These are phyloP conservation scores for Hibiscus mutabilis DNA, from an alignment of 345 rosid species.

Conservation along the genomic window DNA sequence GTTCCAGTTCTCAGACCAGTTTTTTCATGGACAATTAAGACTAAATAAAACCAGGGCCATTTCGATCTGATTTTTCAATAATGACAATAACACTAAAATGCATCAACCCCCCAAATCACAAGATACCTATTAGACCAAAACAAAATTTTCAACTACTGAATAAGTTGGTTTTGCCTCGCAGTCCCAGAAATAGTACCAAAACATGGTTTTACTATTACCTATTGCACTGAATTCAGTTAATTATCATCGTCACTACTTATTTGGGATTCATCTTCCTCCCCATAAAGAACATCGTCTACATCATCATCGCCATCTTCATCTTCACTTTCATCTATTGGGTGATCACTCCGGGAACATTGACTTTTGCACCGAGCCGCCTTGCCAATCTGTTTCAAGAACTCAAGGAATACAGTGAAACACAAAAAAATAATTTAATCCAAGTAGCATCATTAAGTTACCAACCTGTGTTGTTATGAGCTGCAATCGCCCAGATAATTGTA, in stretches of 20 bases:
- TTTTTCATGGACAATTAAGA: not conserved
- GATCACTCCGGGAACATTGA: slow-evolving; percentile 22
- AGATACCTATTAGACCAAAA: not conserved
- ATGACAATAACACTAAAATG: not conserved
- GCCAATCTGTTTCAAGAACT: slow-evolving; percentile 46
- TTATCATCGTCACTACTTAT: slow-evolving; percentile 59
- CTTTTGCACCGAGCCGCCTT: slow-evolving; percentile 39
- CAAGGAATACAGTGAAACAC: not conserved
- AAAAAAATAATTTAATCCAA: slow-evolving; percentile 1
- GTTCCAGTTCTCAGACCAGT: too few relatives aligned
- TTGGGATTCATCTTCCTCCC: slow-evolving; percentile 68
- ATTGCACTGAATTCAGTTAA: slow-evolving; percentile 1
- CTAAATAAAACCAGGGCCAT: not conserved
- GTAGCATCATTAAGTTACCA: slow-evolving; percentile 4
- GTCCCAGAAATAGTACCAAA: not conserved
- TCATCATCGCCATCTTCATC: slow-evolving; percentile 30
- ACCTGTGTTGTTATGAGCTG: slow-evolving; percentile 84
- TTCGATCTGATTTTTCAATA: not conserved
- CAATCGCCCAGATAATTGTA: slow-evolving; percentile 77
- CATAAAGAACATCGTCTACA: slow-evolving; percentile 50
- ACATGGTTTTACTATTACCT: not conserved
- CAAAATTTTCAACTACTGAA: too few relatives aligned
- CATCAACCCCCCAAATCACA: not conserved
- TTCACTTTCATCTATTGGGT: slow-evolving; percentile 40
- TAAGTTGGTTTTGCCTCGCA: not conserved